Conservation (phyloP, 176 grass and related monocot species). For the Urochloa ruziziensis region DNA sequence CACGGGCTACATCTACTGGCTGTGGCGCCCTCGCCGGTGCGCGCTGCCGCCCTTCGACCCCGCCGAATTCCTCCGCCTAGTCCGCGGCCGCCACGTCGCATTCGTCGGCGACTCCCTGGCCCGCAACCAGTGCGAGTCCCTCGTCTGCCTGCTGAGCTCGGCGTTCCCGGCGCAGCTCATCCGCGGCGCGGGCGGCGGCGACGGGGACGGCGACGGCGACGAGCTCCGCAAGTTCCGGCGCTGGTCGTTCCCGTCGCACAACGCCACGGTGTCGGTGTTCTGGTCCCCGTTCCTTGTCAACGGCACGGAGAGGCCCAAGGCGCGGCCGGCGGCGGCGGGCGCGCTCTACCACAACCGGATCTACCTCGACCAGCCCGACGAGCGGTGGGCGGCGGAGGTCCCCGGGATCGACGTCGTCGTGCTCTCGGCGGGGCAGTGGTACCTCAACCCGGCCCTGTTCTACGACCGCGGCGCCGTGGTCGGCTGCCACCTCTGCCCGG, state of each 20-base stretch:
- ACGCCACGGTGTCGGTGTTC: slow-evolving; percentile 71
- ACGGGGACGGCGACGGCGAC: slow-evolving; percentile 35
- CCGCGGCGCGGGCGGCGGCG: slow-evolving; percentile 15
- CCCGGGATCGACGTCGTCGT: slow-evolving; percentile 55
- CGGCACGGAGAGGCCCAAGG: slow-evolving; percentile 56
- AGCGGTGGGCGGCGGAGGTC: slow-evolving; percentile 61
- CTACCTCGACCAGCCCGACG: slow-evolving; percentile 57
- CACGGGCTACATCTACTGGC: slow-evolving; percentile 59
- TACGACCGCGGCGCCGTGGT: slow-evolving; percentile 59
- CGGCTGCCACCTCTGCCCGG: slow-evolving; percentile 83
- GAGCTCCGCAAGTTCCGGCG: slow-evolving; percentile 72
- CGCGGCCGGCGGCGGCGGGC: not conserved
- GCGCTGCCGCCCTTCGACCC: slow-evolving; percentile 53
- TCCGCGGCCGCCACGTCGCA: slow-evolving; percentile 52
- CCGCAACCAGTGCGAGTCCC: slow-evolving; percentile 71
- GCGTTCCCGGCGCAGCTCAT: slow-evolving; percentile 41
- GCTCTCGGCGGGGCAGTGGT: slow-evolving; percentile 87
- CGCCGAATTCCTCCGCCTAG: slow-evolving; percentile 36
- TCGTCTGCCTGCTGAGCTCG: slow-evolving; percentile 60
- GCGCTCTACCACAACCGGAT: slow-evolving; percentile 56
- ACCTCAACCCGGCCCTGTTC: slow-evolving; percentile 74
- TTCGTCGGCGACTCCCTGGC: slow-evolving; percentile 78
- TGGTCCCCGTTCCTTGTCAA: slow-evolving; percentile 90
- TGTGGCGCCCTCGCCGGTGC: slow-evolving; percentile 62
- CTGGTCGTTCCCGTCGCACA: slow-evolving; percentile 61